Evolutionary conservation across 2,329 filamentous ascomycete species (phyloP), one percentile per base, ranked within the genome.

Genomic region (Gremmenia infestans): DNA sequence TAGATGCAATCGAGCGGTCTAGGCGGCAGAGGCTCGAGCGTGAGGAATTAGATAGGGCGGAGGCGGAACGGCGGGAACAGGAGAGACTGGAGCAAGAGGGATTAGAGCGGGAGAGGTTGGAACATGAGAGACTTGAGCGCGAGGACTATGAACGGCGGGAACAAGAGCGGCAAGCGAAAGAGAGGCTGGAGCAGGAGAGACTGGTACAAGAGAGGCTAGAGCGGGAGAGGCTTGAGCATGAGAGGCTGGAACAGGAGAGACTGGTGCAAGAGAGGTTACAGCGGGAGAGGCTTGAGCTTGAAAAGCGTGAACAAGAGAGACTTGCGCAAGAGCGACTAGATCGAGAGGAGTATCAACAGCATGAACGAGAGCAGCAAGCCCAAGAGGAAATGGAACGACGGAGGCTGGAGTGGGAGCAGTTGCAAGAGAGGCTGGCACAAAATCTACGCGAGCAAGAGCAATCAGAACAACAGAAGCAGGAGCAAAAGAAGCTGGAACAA

Each of bases 191-290:
- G 5, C 23, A 25, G 5, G 49, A 51, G 32, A 15, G 39, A 25
- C 40, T 56, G 23, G 49, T 40, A 28, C 54, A 78, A 28, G 78
- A 82, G 69, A 67, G 54, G 23, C n/a, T 50, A 17, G 37, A 23
- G 46, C 37, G 2, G 53, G 53, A 54, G 32, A 12, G 22, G 17
- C n/a, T 47, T 5, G 42, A 53, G 17, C 42, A 42, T 35, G 78
- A 82, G 69, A 67, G 54, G 36, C 32, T 53, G 37, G 51, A 57
- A 50, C 17, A 48, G n/a, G 50, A 53, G 55, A 37, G 51, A 17
- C 42, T 48, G 4, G 46, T 45, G 17, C 22, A 47, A 39, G 46
- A 57, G 47, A 48, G 32, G 28, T 32, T 46, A 25, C 46, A 54
- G 40, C 48, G 36, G 19, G 55, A 54, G 51, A 48, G 23, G 12